These are phyloP conservation scores for Ustanciosporium gigantosporum DNA, from an alignment of 1,284 basidiomycete genomes.

Conservation along the genomic window DNA sequence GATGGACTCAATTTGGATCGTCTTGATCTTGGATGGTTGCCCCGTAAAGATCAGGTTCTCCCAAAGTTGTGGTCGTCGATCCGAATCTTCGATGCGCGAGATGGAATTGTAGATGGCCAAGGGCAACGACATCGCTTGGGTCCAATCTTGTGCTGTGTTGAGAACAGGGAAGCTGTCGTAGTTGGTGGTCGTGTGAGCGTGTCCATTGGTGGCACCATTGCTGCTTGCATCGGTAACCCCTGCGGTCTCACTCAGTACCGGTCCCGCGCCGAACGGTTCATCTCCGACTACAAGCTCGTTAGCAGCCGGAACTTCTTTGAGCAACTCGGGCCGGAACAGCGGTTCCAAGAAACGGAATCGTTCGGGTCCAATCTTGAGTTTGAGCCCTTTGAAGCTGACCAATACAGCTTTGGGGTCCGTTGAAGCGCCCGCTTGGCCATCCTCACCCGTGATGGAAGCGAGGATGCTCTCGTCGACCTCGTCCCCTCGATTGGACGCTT, in stretches of 20 bases:
- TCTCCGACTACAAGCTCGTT: slow-evolving; percentile 20
- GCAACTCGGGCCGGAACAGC: slow-evolving; percentile 43
- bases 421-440: slow-evolving; percentile 37
- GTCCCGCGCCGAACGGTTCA: slow-evolving; percentile 34
- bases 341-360: slow-evolving; percentile 53
- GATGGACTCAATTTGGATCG: slow-evolving; percentile 44
- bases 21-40: slow-evolving; percentile 38
- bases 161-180: slow-evolving; percentile 17
- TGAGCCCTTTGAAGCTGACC: slow-evolving; percentile 47
- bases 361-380: slow-evolving; percentile 45
- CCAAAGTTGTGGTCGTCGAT: slow-evolving; percentile 51
- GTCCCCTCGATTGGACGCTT: slow-evolving; percentile 65
- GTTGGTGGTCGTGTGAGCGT: slow-evolving; percentile 1
- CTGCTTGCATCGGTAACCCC: neutral
- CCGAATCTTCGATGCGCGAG: slow-evolving; percentile 37
- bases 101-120: slow-evolving; percentile 40
- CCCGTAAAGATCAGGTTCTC: slow-evolving; percentile 57
- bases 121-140: slow-evolving; percentile 25
- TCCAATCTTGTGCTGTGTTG: slow-evolving; percentile 19
- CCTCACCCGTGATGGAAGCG: slow-evolving; percentile 33
- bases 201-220: neutral
- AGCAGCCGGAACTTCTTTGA: slow-evolving; percentile 38
- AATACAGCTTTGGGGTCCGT: slow-evolving; percentile 32
- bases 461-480: slow-evolving; percentile 32
- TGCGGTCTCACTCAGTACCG: slow-evolving; percentile 1